Evolutionary conservation across 306 rosid genomes (phyloP).

Genomic region (Acmispon strigosus): DNA sequence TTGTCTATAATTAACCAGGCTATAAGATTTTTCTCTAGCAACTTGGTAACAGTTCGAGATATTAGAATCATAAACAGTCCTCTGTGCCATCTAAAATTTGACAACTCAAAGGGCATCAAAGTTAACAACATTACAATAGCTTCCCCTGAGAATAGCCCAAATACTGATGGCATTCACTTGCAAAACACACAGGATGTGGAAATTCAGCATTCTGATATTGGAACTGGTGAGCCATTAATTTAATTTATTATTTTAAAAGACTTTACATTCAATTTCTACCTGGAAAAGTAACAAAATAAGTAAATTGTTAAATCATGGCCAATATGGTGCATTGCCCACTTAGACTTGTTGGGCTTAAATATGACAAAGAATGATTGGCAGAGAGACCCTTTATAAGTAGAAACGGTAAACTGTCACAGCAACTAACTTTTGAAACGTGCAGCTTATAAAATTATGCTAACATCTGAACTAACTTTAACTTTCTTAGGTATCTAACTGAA

Average conservation of each 20-base stretch:
- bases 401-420: conserved; percentile 44
- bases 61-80: conserved; percentile 80
- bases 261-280: conserved; percentile 15
- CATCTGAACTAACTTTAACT: conserved; percentile 26
- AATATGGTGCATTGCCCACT: conserved; percentile 38
- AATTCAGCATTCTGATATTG: conserved; percentile 66
- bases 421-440: conserved; percentile 53
- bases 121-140: conserved; percentile 64
- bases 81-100: conserved; percentile 85
- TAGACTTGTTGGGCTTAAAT: conserved; percentile 6
- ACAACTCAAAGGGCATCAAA: conserved; percentile 56
- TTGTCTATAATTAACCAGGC: conserved; percentile 62
- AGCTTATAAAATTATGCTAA: conserved; percentile 11
- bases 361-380: conserved; percentile 27
- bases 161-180: conserved; percentile 94
- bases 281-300: conserved; percentile 19
- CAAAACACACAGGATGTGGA: conserved; percentile 79
- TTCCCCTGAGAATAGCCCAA: conserved; percentile 79
- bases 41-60: conserved; percentile 45
- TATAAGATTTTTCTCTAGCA: conserved; percentile 74
- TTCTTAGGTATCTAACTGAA: conserved; percentile 4
- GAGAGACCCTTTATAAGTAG: conserved; percentile 9
- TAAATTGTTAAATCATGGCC: conserved; percentile 24
- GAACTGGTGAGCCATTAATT: conserved; percentile 46
- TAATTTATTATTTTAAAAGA: background rate